Conservation (phyloP, 257 asterid species). For the Prunella vulgaris region DNA sequence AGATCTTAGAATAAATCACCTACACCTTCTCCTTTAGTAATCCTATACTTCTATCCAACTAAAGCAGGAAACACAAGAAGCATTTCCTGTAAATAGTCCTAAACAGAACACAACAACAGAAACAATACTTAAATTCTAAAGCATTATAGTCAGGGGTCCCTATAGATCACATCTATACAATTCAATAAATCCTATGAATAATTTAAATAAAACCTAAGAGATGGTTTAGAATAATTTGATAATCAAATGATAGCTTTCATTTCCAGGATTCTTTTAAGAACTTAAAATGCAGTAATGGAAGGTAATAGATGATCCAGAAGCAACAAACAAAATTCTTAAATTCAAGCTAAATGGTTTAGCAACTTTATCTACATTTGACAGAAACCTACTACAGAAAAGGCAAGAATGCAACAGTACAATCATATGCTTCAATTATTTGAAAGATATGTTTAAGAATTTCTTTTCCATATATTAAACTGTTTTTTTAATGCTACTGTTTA, state of each 20-base stretch:
- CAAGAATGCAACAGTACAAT: neutral
- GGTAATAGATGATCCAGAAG: slow-evolving; percentile 10
- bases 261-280: neutral
- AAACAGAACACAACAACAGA: neutral
- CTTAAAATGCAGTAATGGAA: neutral
- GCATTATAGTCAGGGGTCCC: neutral
- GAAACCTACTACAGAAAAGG: slow-evolving; percentile 6
- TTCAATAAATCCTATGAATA: neutral
- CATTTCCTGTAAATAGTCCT: neutral
- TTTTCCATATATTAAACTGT: neutral
- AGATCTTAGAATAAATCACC: neutral
- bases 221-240: neutral
- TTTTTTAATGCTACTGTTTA: slow-evolving; percentile 7
- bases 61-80: slow-evolving; percentile 6
- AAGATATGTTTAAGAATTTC: neutral
- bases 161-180: neutral
- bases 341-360: neutral
- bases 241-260: neutral
- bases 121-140: neutral
- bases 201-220: slow-evolving; percentile 2
- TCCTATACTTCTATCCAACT: neutral
- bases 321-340: too few relatives aligned
- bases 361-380: slow-evolving; percentile 8
- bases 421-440: neutral
- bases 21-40: neutral